Conservation (phyloP, 2,329 filamentous ascomycete genomes). For the Aspergillus ustus region DNA sequence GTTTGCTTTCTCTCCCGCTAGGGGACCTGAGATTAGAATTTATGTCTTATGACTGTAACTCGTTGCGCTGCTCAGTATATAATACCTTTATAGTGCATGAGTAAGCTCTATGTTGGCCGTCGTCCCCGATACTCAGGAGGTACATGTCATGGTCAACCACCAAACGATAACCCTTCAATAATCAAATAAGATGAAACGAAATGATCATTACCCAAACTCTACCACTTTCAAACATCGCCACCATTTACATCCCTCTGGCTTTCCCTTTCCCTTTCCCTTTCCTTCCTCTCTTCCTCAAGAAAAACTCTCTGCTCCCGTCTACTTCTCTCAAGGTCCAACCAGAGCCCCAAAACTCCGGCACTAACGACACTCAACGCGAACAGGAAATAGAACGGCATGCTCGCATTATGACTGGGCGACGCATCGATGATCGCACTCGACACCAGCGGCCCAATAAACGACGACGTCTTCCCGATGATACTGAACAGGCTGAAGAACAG, state of each 20-base stretch:
- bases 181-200: neutral
- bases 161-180: neutral
- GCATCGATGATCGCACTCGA: constrained; percentile 71
- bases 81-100: neutral
- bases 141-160: neutral
- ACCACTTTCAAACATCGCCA: neutral
- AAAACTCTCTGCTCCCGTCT: constrained; percentile 63
- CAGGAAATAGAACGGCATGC: constrained; percentile 69
- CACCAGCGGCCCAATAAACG: constrained; percentile 72
- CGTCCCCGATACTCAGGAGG: neutral
- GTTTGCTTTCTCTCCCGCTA: constrained; percentile 31
- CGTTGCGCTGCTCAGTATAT: neutral
- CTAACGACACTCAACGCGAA: constrained; percentile 63
- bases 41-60: neutral
- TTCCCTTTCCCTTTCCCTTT: neutral
- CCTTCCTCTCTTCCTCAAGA: constrained; percentile 42
- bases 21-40: constrained; percentile 2
- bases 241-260: neutral
- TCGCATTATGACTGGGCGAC: constrained; percentile 58
- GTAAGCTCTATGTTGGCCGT: neutral
- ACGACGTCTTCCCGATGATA: constrained; percentile 70
- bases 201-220: neutral
- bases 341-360: constrained; percentile 57
- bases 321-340: constrained; percentile 66
- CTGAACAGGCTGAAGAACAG: constrained; percentile 72